phyloP scores from a whole-genome alignment of 1,284 basidiomycete species.

The Bjerkandera adusta region DNA sequence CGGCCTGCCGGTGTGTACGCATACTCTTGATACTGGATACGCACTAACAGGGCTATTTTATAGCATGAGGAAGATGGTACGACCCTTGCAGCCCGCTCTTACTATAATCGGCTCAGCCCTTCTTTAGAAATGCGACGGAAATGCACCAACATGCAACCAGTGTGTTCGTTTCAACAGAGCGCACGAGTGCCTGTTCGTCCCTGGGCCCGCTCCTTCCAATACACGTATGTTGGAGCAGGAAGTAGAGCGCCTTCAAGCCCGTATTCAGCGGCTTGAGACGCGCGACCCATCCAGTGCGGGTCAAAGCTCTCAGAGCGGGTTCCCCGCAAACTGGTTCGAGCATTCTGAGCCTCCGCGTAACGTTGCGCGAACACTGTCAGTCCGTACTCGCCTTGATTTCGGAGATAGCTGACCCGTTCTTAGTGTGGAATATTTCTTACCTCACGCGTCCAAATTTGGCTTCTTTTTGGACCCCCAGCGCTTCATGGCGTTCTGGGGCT shows the following conservation, averaged over 20 bases:
- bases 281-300: constrained; percentile 2
- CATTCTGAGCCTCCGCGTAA: constrained; percentile 6
- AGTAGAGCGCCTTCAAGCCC: constrained; percentile 13
- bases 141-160: constrained; percentile 16
- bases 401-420: not conserved
- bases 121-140: constrained; percentile 19
- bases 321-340: constrained; percentile 1
- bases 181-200: constrained; percentile 15
- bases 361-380: constrained; percentile 9
- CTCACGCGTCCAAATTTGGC: constrained; percentile 35
- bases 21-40: not conserved
- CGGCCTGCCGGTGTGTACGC: constrained; percentile 14
- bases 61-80: constrained; percentile 17
- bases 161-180: constrained; percentile 15
- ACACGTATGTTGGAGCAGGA: constrained; percentile 16
- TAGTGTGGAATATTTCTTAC: constrained; percentile 35
- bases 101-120: not conserved
- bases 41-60: not conserved
- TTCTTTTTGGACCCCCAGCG: constrained; percentile 38
- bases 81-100: not conserved
- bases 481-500: constrained; percentile 28
- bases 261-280: constrained; percentile 14
- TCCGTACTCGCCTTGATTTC: not conserved
- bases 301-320: too few relatives aligned
- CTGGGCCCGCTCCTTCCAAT: constrained; percentile 12